Base-by-base conservation (phyloP, 352 stramenopile genomes). In the Plasmopara muralis region DNA sequence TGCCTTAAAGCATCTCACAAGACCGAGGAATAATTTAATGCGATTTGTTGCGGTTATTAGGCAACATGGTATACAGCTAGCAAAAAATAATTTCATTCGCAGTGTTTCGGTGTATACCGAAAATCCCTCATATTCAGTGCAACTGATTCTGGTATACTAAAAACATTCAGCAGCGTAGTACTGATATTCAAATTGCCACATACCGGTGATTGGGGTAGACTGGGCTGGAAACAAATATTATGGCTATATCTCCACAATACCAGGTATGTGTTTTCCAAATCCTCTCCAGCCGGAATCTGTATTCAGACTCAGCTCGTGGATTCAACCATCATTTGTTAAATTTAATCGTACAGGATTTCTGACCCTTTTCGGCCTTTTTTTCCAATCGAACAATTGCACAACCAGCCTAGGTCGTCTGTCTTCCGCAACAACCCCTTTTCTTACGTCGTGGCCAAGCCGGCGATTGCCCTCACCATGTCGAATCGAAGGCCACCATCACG, bases 401-500 rank as follows among this genome's bases (percentile, higher is more conserved):
- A 53, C 34, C 20, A 3, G 20, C 20, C 20, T 3, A 1, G 20
- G 20, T 25, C 20, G 10, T 25, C 28, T 37, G 20, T 52, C 20
- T 46, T 50, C 34, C 46, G 51, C 33, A 18, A 48, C 47, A 53
- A 48, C 35, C 35, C 41, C 20, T 46, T 49, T 56, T 31, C 37
- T 54, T 41, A 1, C 33, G 33, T 38, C 33, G 33, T 38, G 33
- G 33, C 33, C 7, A 50, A 43, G 37, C 14, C 13, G 12, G 14
- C 37, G 13, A 53, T 28, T 16, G 37, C 14, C 30, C 4, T 38
- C 15, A n/a, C 31, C 48, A 70, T 70, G 62, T 66, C 62, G 10
- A 57, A 51, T 57, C 53, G 62, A 41, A 53, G 45, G 35, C 57
- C 35, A 18, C 62, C 61, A 30, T 66, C 62, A 37, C 62, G 62